A percentile compares a stretch with the other conserved stretches of the same genome.
Evolutionary conservation across 2,329 filamentous ascomycete genomes (phyloP).

Genomic region (Akanthomyces dipterigenus): DNA sequence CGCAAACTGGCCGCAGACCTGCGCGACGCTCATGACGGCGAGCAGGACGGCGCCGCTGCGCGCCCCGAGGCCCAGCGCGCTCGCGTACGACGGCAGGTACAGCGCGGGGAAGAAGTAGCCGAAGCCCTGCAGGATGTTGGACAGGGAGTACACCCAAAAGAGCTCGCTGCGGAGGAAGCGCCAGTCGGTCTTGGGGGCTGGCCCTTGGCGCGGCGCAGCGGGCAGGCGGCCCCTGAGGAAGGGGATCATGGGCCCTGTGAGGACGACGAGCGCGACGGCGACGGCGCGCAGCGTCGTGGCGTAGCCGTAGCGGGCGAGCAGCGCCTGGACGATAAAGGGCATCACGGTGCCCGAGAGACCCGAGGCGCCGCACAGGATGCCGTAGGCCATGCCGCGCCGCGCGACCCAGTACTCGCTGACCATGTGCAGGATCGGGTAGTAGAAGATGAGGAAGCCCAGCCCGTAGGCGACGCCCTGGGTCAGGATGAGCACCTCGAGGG

Average conservation of each 20-base stretch:
- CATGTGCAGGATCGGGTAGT: constrained; percentile 32
- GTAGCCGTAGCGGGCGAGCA: constrained; percentile 32
- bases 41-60: constrained; percentile 38
- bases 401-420: constrained; percentile 33
- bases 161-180: constrained; percentile 36
- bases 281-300: constrained; percentile 28
- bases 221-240: constrained; percentile 29
- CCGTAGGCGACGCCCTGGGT: constrained; percentile 35
- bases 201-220: neutral
- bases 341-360: constrained; percentile 24
- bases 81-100: constrained; percentile 41
- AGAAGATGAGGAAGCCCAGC: constrained; percentile 31
- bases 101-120: constrained; percentile 49
- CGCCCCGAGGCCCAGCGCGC: constrained; percentile 29
- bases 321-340: constrained; percentile 32
- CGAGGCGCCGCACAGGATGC: constrained; percentile 24
- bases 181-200: constrained; percentile 17
- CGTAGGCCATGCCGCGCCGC: constrained; percentile 32
- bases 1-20: constrained; percentile 41
- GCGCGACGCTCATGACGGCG: constrained; percentile 41
- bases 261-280: constrained; percentile 26
- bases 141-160: constrained; percentile 45
- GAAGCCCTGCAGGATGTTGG: constrained; percentile 43
- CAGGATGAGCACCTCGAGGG: constrained; percentile 27
- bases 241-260: constrained; percentile 33